Base-by-base conservation (phyloP, 805 yeast genomes). In the Barnettozyma salicaria region DNA sequence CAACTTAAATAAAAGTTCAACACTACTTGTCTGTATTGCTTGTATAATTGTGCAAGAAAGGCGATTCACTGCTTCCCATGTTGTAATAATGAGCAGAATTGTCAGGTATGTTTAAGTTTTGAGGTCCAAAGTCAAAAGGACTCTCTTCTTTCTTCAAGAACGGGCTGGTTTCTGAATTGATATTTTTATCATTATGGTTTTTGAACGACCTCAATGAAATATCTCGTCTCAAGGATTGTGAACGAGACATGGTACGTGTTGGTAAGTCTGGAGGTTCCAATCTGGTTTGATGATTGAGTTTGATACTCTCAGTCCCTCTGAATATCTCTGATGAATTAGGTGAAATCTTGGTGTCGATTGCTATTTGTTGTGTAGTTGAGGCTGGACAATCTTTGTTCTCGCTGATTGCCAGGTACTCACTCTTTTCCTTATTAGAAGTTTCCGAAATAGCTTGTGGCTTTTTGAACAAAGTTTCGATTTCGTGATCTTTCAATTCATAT, bases 381-480 rank as follows among this genome's bases (percentile, higher is more conserved):
- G 17, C 13, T 7, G 20, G 8, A 20, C 18, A 9, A 13, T 13
- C 17, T 13, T 20, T 17, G n/a, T 6, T 19, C 18, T n/a, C 11
- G 9, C 12, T 22, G 12, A 12, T 22, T 9, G 25, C 5, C 23
- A 29, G n/a, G 14, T 19, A 19, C 22, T n/a, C n/a, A n/a, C n/a
- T n/a, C n/a, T n/a, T n/a, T n/a, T n/a, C n/a, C n/a, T n/a, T 10
- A 18, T 35, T 27, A 8, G 24, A 12, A 7, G 11, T 6, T 7
- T 29, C 16, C 22, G 23, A 17, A 14, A 26, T 19, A 7, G 19
- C 19, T 10, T 13, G 10, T 18, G 18, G 19, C 6, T 29, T 30
- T 11, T 17, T 27, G 31, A 54, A 60, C 6, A 59, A 32, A 2
- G 25, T 27, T 22, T 54, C 54, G 23, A 61, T 49, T 39, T 60